phyloP scores from a whole-genome alignment of 768 basidiomycete genomes.

The Kwoniella shandongensis region DNA sequence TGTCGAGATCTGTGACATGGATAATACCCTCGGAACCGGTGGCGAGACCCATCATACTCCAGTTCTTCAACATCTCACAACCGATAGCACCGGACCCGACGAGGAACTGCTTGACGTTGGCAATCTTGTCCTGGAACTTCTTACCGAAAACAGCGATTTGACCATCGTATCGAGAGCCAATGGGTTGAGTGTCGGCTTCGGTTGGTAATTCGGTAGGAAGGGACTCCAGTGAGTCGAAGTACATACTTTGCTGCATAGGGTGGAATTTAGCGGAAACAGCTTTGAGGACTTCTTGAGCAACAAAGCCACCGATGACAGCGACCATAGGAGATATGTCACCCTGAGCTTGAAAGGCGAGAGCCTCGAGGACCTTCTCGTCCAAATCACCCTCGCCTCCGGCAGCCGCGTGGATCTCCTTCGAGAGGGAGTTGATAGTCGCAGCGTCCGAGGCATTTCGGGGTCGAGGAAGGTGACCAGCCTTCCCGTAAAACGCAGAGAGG shows the following conservation, averaged over 20 bases:
- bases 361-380: conserved; percentile 72
- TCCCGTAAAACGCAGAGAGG: conserved; percentile 69
- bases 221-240: conserved; percentile 96
- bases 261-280: conserved; percentile 97
- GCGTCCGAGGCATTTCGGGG: conserved; percentile 84
- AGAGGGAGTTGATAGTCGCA: conserved; percentile 65
- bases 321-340: conserved; percentile 87
- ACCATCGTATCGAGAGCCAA: conserved; percentile 80
- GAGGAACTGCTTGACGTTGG: conserved; percentile 86
- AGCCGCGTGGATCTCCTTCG: conserved; percentile 64
- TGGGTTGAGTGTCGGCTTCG: conserved; percentile 79
- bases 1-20: conserved; percentile 94
- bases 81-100: conserved; percentile 99
- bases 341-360: conserved; percentile 84
- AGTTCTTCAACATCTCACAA: conserved; percentile 99
- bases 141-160: conserved; percentile 97
- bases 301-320: conserved; percentile 94
- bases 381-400: conserved; percentile 65
- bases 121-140: conserved; percentile 85
- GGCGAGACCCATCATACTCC: conserved; percentile 97
- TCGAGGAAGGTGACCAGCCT: conserved; percentile 69
- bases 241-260: conserved; percentile 89
- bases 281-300: conserved; percentile 96
- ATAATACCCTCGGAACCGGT: conserved; percentile 72
- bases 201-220: conserved; percentile 72